Percentiles rank a stretch among this genome's conserved stretches.
Evolutionary conservation across 345 rosid species (phyloP).

Genomic region (Bruguiera parviflora): DNA sequence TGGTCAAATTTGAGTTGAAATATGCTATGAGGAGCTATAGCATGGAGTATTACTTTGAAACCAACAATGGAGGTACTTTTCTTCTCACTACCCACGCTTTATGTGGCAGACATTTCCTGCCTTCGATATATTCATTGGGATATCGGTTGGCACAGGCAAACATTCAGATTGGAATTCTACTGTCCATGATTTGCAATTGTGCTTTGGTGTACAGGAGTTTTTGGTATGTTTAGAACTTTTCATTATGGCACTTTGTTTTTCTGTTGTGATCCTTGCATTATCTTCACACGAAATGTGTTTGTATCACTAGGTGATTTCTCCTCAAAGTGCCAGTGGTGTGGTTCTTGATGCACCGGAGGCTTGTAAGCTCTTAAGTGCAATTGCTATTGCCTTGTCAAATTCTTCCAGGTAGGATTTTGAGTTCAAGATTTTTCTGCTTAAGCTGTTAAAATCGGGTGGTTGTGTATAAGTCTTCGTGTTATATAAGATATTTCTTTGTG

Average conservation of each 20-base stretch:
- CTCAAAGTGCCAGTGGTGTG: slow-evolving; percentile 97
- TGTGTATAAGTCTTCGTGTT: slow-evolving; percentile 1
- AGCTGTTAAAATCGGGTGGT: slow-evolving; percentile 11
- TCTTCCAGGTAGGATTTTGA: slow-evolving; percentile 65
- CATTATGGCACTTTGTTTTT: slow-evolving; percentile 3
- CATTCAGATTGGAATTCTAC: slow-evolving; percentile 49
- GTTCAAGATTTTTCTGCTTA: slow-evolving; percentile 18
- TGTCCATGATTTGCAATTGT: slow-evolving; percentile 85
- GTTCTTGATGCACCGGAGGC: slow-evolving; percentile 91
- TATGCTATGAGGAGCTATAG: slow-evolving; percentile 63
- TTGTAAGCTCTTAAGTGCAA: slow-evolving; percentile 87
- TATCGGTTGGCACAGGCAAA: slow-evolving; percentile 54
- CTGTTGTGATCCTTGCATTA: background rate
- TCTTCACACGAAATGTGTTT: slow-evolving; percentile 16
- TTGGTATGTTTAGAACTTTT: slow-evolving; percentile 47
- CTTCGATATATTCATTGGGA: slow-evolving; percentile 23
- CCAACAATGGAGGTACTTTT: slow-evolving; percentile 40
- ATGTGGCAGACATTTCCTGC: background rate
- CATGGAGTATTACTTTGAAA: slow-evolving; percentile 79
- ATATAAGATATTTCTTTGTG: background rate
- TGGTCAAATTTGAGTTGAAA: slow-evolving; percentile 68
- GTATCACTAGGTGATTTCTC: slow-evolving; percentile 67
- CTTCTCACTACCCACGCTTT: slow-evolving; percentile 9
- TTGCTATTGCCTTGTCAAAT: slow-evolving; percentile 89
- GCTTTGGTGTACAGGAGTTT: slow-evolving; percentile 92